Conservation (phyloP, 176 grass and related monocot species). For the Paspalum notatum region DNA sequence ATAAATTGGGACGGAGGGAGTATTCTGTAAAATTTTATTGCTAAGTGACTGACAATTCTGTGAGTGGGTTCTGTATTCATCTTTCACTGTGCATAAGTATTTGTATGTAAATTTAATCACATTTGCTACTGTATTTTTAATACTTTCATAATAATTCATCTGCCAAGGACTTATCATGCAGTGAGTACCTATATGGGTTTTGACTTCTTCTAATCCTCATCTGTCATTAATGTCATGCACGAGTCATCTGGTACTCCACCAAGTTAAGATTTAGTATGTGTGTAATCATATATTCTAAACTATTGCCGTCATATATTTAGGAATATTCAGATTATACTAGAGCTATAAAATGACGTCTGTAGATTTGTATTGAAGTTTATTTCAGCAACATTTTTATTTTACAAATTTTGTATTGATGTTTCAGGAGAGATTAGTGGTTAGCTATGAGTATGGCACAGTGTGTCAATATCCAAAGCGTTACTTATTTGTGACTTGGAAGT, state of each 20-base stretch:
- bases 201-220: background rate
- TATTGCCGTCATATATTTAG: background rate
- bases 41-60: background rate
- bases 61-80: background rate
- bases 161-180: background rate
- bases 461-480: background rate
- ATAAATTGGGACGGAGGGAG: too few relatives aligned
- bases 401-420: background rate
- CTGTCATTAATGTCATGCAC: background rate
- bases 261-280: background rate
- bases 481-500: background rate
- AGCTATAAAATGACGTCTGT: background rate
- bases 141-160: constrained; percentile 1
- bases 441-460: background rate
- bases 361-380: background rate
- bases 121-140: background rate
- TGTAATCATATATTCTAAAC: background rate
- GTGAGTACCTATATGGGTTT: background rate
- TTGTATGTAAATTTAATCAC: constrained; percentile 12
- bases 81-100: background rate
- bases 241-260: background rate
- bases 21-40: background rate
- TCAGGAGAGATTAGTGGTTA: background rate
- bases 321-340: background rate
- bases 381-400: background rate